These are phyloP conservation scores for Phytophthora quininea DNA, from an alignment of 352 stramenopile species.

Conservation along the genomic window DNA sequence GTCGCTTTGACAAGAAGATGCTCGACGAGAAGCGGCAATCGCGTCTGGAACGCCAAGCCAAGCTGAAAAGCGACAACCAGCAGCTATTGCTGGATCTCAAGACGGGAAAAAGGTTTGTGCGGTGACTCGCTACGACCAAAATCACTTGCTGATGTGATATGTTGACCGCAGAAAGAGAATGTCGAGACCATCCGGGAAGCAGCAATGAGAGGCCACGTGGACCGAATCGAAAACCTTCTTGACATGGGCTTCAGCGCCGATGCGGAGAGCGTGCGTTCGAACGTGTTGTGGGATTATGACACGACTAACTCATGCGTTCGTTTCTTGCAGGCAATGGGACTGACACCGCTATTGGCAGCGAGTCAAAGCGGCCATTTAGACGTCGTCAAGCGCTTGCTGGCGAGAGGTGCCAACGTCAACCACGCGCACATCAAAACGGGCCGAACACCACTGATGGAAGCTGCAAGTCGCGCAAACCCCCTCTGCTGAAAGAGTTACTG, in stretches of 20 bases:
- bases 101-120: constrained; percentile 40
- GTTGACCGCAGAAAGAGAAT: constrained; percentile 54
- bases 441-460: constrained; percentile 71
- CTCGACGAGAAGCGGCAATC: constrained; percentile 38
- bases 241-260: constrained; percentile 58
- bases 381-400: constrained; percentile 54
- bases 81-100: constrained; percentile 42
- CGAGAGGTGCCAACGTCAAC: constrained; percentile 51
- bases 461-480: constrained; percentile 39
- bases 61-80: constrained; percentile 49
- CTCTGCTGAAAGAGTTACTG: constrained; percentile 60
- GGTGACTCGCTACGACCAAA: background rate
- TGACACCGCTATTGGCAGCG: constrained; percentile 65
- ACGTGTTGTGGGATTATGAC: too few relatives aligned
- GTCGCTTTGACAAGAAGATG: constrained; percentile 41
- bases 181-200: constrained; percentile 73
- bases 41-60: constrained; percentile 35
- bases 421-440: constrained; percentile 58
- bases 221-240: constrained; percentile 53
- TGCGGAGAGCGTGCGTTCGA: constrained; percentile 53
- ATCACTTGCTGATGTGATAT: background rate
- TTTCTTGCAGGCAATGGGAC: constrained; percentile 58
- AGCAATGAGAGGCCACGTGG: constrained; percentile 60
- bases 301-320: background rate
- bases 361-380: constrained; percentile 56